Evolutionary conservation across 1,139 yeast species (phyloP), one percentile per base, ranked within the genome.

Genomic region (Yamadazyma atlantica): DNA sequence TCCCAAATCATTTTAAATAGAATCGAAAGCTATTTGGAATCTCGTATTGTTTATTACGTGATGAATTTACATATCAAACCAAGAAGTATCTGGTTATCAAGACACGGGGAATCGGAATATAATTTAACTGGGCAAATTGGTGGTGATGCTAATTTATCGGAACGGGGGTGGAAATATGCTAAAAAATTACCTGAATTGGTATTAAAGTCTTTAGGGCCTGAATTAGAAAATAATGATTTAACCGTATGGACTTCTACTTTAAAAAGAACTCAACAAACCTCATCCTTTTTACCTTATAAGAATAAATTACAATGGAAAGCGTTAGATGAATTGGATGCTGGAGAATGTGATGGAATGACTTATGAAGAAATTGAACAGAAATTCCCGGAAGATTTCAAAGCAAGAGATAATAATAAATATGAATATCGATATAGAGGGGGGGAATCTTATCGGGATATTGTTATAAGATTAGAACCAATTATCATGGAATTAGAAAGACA

Each of bases 401-500:
- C 96, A 4, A 78, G 99, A 44, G 98, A 94, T 59, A 96, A 87
- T 50, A 85, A 94, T 66, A 92, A 94, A 66, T 94, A 86, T 58
- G 97, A 89, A 62, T 92, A 90, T 61, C 77, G 97, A 36, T 92
- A 92, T 62, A 79, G 96, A 35, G 97, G 98, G 4, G 99, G 99
- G 32, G 99, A 92, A 63, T 85, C 95, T 8, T 92, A 92, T 60
- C 79, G 96, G 42, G 98, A 92, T 56, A 96, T 92, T 33, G 97
- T 92, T 35, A 85, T 90, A 33, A 73, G 98, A 41, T 71, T 92
- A 43, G 98, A 92, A 57, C 98, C 98, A 4, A 89, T 92, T 46
- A 92, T 92, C 46, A 92, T 92, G 98, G 98, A 92, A 62, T 75
- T 92, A 50, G 98, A 92, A 64, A 82, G 97, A 44, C 97, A 92